Percentiles rank a stretch among this genome's conserved stretches.
Conservation (phyloP, 2,329 filamentous ascomycete genomes). For the Rutstroemia sp. region DNA sequence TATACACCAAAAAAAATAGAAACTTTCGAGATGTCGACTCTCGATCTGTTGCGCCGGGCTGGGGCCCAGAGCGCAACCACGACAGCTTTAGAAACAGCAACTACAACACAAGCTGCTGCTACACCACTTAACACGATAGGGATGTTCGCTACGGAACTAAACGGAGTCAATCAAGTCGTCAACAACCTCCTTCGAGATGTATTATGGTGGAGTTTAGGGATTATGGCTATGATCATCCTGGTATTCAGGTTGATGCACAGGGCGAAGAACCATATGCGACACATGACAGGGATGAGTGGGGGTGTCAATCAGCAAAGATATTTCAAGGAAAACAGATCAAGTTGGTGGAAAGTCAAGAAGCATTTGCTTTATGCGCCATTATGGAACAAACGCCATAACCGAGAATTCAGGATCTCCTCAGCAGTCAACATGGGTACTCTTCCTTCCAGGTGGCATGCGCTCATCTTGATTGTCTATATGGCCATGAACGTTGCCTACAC, state of each 20-base stretch:
- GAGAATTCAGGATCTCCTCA: conserved; percentile 54
- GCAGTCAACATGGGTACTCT: conserved; percentile 56
- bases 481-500: conserved; percentile 56
- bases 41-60: conserved; percentile 5
- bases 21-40: not conserved
- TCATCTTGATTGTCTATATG: conserved; percentile 50
- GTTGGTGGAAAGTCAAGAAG: conserved; percentile 54
- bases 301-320: conserved; percentile 47
- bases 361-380: conserved; percentile 57
- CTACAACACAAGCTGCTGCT: conserved; percentile 3
- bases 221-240: conserved; percentile 46
- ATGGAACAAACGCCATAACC: conserved; percentile 58
- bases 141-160: conserved; percentile 48
- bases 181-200: conserved; percentile 51
- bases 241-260: conserved; percentile 47
- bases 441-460: conserved; percentile 55
- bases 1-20: not conserved
- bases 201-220: conserved; percentile 55
- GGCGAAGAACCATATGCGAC: conserved; percentile 48
- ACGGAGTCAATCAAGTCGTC: conserved; percentile 51
- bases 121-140: conserved; percentile 42
- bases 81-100: conserved; percentile 12
- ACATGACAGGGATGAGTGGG: conserved; percentile 50
- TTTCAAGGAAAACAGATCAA: conserved; percentile 50
- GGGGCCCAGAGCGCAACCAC: conserved; percentile 2